Conservation (phyloP, 2,329 filamentous ascomycete genomes). For the Ilyonectria sp. region DNA sequence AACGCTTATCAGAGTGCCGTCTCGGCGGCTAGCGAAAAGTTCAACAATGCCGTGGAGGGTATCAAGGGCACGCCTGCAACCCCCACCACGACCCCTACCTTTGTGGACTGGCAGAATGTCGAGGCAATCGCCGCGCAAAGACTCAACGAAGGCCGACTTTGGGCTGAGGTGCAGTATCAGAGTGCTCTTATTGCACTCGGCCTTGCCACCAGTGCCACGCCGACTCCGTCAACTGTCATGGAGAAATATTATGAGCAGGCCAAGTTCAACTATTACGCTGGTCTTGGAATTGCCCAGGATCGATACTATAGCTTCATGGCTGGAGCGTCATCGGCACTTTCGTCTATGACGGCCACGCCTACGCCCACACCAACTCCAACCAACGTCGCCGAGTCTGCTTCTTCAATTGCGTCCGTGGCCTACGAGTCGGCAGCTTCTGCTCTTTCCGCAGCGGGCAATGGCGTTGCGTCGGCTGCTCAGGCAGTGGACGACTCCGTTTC, state of each 20-base stretch:
- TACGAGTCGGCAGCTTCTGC: slow-evolving; percentile 60
- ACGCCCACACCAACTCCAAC: slow-evolving; percentile 69
- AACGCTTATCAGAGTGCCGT: slow-evolving; percentile 78
- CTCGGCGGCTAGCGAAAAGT: slow-evolving; percentile 71
- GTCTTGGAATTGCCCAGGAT: slow-evolving; percentile 83
- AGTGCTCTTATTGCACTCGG: slow-evolving; percentile 77
- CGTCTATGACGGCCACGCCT: slow-evolving; percentile 70
- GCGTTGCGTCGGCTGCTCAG: slow-evolving; percentile 56
- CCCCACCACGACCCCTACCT: slow-evolving; percentile 57
- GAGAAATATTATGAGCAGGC: slow-evolving; percentile 75
- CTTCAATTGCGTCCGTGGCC: slow-evolving; percentile 66
- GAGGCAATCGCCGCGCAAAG: slow-evolving; percentile 79
- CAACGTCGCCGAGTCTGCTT: slow-evolving; percentile 62
- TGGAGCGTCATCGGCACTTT: slow-evolving; percentile 79
- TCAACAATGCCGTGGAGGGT: slow-evolving; percentile 69
- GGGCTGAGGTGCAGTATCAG: slow-evolving; percentile 80
- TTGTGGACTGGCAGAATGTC: slow-evolving; percentile 64
- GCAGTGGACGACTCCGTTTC: slow-evolving; percentile 57
- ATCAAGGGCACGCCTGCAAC: slow-evolving; percentile 67
- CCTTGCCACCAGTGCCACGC: slow-evolving; percentile 71
- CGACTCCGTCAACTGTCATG: slow-evolving; percentile 61
- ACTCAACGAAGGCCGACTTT: slow-evolving; percentile 78
- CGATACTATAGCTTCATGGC: slow-evolving; percentile 83
- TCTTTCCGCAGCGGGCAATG: slow-evolving; percentile 60
- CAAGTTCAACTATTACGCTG: slow-evolving; percentile 81